A percentile compares a stretch with the other conserved stretches of the same genome.
Conservation (phyloP, 208 protist genomes). For the Acanthamoeba sp. region DNA sequence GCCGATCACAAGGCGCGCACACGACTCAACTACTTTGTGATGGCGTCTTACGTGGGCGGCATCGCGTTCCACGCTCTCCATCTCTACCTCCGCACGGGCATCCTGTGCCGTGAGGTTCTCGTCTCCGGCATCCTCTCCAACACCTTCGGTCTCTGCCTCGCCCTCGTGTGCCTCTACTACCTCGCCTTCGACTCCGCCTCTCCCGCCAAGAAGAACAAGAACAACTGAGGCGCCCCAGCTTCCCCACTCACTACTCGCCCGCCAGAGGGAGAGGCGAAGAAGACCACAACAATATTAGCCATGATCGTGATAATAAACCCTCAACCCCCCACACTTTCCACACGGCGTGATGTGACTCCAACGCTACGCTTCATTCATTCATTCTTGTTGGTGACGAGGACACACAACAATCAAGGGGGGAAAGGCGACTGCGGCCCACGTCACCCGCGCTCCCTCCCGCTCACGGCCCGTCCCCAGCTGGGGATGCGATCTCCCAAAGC, state of each 20-base stretch:
- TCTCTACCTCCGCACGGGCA: background rate
- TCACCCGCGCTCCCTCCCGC: too few species aligned
- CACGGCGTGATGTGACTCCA: too few species aligned
- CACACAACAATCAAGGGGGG: too few species aligned
- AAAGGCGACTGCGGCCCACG: too few species aligned
- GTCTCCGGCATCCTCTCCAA: background rate
- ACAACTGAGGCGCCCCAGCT: background rate
- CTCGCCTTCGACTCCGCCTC: background rate
- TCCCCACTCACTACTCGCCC: background rate
- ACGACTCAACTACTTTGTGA: background rate
- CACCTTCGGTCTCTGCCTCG: background rate
- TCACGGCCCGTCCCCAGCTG: too few species aligned
- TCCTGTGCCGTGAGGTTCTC: background rate
- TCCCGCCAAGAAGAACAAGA: background rate
- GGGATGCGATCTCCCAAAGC: too few species aligned
- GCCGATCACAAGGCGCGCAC: slow-evolving; percentile 23
- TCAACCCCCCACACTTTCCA: too few species aligned
- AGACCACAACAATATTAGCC: too few species aligned
- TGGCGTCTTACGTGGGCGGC: background rate
- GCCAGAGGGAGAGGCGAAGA: too few species aligned
- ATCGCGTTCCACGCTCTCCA: background rate
- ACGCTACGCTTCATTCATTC: too few species aligned
- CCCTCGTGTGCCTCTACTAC: background rate
- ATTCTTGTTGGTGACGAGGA: too few species aligned
- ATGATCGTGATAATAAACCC: too few species aligned